These are phyloP conservation scores for Mortierella polycephala DNA, from an alignment of 371 early-diverging fungal genomes.

Conservation along the genomic window DNA sequence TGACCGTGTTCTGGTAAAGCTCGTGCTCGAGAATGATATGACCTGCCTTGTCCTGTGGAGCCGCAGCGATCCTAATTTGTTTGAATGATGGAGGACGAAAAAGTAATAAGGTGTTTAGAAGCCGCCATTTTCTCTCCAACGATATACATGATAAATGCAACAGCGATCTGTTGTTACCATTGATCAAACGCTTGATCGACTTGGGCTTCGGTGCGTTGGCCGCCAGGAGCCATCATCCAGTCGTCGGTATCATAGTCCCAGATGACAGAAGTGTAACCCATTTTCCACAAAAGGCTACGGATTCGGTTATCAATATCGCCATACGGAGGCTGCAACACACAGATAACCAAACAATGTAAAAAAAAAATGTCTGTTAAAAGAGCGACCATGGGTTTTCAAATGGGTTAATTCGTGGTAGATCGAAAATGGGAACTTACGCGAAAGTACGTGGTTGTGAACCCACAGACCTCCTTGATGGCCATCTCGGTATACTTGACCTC, in stretches of 20 bases:
- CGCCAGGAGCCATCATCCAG: conserved; percentile 62
- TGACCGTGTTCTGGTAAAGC: conserved; percentile 60
- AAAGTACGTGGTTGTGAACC: conserved; percentile 54
- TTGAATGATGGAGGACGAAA: too few relatives aligned
- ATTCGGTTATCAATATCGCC: conserved; percentile 78
- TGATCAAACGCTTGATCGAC: conserved; percentile 61
- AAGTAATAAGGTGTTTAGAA: too few relatives aligned
- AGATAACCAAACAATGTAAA: background rate
- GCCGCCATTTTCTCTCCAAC: too few relatives aligned
- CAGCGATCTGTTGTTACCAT: conserved; percentile 27
- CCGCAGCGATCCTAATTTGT: conserved; percentile 47
- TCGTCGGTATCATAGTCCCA: conserved; percentile 67
- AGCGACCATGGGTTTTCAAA: too few relatives aligned
- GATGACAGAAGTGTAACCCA: conserved; percentile 61
- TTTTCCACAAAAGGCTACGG: conserved; percentile 66
- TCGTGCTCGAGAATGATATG: conserved; percentile 70
- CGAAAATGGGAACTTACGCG: conserved; percentile 34
- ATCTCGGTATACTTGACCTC: conserved; percentile 78
- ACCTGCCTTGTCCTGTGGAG: conserved; percentile 58
- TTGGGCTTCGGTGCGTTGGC: conserved; percentile 42
- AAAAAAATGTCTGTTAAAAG: background rate
- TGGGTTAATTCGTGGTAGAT: background rate
- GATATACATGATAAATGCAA: too few relatives aligned
- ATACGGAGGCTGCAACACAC: conserved; percentile 48
- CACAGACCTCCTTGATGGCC: conserved; percentile 67